Percentiles rank a stretch among this genome's conserved stretches.
Conservation (phyloP, 805 yeast species). For the Saturnispora galanensis region DNA sequence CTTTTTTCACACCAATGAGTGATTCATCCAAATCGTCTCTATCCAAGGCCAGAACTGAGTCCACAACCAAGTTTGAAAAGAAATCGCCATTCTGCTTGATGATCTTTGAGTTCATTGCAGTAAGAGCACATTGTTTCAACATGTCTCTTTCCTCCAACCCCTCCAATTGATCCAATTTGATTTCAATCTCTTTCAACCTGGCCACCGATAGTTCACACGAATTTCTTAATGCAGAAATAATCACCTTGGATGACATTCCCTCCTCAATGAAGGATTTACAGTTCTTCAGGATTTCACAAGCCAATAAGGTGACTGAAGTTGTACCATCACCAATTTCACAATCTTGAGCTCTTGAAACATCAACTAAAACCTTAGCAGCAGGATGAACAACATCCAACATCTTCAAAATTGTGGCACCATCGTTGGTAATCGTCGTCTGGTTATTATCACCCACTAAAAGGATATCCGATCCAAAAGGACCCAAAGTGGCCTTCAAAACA, state of each 20-base stretch:
- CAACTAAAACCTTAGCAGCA: constrained; percentile 92
- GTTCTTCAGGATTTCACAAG: constrained; percentile 85
- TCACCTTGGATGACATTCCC: constrained; percentile 85
- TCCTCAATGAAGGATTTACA: constrained; percentile 88
- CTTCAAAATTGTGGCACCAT: constrained; percentile 94
- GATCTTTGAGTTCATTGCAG: constrained; percentile 95
- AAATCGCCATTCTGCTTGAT: constrained; percentile 80
- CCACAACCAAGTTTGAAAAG: constrained; percentile 94
- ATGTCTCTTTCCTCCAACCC: constrained; percentile 55
- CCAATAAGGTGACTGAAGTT: constrained; percentile 85
- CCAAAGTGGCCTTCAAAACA: constrained; percentile 86
- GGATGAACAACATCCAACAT: constrained; percentile 94
- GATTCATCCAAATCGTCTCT: constrained; percentile 78
- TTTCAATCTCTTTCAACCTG: constrained; percentile 64
- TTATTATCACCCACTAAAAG: constrained; percentile 71
- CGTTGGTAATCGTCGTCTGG: constrained; percentile 91
- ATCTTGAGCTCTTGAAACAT: constrained; percentile 92
- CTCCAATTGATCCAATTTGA: constrained; percentile 44
- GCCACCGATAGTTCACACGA: constrained; percentile 73
- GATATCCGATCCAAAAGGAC: constrained; percentile 96
- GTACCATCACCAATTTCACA: constrained; percentile 99
- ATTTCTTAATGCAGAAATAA: constrained; percentile 76
- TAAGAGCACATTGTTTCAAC: constrained; percentile 85
- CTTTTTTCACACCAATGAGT: constrained; percentile 87
- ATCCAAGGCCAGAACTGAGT: constrained; percentile 83